Evolutionary conservation across 768 basidiomycete genomes (phyloP).

Genomic region (Chiua virens): DNA sequence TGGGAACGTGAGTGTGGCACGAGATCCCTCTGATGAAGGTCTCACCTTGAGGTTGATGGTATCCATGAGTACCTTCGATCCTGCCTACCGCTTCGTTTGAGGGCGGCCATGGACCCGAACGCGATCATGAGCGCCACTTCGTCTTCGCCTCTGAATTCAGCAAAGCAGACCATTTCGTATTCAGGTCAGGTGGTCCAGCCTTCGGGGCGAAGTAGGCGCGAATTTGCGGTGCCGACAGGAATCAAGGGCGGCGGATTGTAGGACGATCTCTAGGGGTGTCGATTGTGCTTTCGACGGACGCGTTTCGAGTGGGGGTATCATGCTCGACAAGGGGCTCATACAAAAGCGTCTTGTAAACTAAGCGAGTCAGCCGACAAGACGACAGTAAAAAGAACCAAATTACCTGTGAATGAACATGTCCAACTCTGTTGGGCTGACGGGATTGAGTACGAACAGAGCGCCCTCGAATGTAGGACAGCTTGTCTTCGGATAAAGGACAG

Average conservation of each 20-base stretch:
- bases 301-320: conserved; percentile 93
- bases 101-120: no score
- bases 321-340: conserved; percentile 90
- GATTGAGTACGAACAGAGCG: conserved; percentile 87
- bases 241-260: conserved; percentile 47
- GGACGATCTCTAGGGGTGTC: conserved; percentile 63
- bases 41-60: no score
- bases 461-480: no score
- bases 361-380: neutral
- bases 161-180: no score
- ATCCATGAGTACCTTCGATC: no score
- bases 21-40: no score
- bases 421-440: conserved; percentile 85
- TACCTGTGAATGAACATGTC: conserved; percentile 87
- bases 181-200: no score
- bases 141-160: no score
- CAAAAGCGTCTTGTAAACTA: conserved; percentile 86
- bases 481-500: conserved; percentile 88
- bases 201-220: conserved; percentile 66
- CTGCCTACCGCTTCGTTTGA: no score
- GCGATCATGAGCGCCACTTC: no score
- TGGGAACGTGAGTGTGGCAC: no score
- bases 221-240: conserved; percentile 37
- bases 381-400: neutral
- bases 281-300: no score